A percentile compares a stretch with the other conserved stretches of the same genome.
These are phyloP conservation scores for Coemansia sp. DNA, from an alignment of 192 early-diverging fungal genomes.

Conservation along the genomic window DNA sequence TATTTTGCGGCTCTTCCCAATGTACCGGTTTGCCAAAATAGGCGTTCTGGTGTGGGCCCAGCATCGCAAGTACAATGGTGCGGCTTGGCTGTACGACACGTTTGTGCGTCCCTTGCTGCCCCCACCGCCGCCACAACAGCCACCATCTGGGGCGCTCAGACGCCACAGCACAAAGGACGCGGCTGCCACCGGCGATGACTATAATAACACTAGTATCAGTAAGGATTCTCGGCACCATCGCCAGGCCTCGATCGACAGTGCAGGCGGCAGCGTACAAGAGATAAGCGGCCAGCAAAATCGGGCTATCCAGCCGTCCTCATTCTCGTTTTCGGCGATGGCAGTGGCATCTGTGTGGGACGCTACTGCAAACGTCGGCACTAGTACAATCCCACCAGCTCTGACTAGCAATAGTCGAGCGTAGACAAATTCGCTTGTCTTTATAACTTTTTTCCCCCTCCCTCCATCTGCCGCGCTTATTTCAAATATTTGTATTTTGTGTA, in stretches of 20 bases:
- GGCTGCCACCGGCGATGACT: background rate
- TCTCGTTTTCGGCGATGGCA: constrained; percentile 18
- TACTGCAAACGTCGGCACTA: background rate
- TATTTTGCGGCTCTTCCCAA: constrained; percentile 47
- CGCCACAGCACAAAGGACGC: no score
- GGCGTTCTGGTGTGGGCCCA: constrained; percentile 52
- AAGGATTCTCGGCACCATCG: background rate
- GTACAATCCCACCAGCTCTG: background rate
- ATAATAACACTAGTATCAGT: background rate
- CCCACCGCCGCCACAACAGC: constrained; percentile 12
- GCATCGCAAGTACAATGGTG: constrained; percentile 52
- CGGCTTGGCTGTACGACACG: constrained; percentile 52
- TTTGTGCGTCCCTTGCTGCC: constrained; percentile 49
- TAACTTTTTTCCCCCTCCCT: no score
- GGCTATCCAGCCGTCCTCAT: background rate
- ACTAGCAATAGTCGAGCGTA: background rate
- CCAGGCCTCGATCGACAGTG: background rate
- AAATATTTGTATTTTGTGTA: no score
- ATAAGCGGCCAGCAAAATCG: background rate
- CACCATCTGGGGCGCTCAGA: background rate
- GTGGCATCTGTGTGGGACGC: constrained; percentile 46
- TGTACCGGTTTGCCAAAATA: constrained; percentile 51
- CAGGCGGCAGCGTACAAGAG: background rate
- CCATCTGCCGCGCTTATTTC: no score
- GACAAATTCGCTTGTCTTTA: no score